Evolutionary conservation across 768 basidiomycete species (phyloP), one percentile per base, ranked within the genome.

Genomic region (Kockovaella imperatae): DNA sequence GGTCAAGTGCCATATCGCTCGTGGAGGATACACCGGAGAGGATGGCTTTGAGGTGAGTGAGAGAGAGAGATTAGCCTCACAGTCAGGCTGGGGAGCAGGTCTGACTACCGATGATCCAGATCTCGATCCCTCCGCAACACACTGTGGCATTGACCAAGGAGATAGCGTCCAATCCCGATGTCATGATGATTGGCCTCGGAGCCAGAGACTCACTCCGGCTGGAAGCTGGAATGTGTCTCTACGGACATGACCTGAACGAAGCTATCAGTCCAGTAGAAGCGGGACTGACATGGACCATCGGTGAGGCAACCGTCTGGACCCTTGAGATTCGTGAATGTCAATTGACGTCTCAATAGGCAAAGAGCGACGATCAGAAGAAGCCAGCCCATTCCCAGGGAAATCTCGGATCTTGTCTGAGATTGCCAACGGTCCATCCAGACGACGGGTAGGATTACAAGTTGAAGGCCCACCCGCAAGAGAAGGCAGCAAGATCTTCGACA

Each of bases 21-120:
- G 95, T 14, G 87, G 89, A 24, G 95, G 95, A 4, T 99, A 99
- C 73, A 97, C 95, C 0, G 95, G 95, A 10, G 95, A 99, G 73
- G 95, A 99, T 70, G 95, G 95, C 0, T 97, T 99, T 57, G 95
- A 99, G 77, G 89, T 82, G 21, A 49, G 74, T 50, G 23, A 21
- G 25, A 38, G 41, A 32, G 11, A 34, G 25, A 31, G 18, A 10
- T 23, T 23, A 6, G 5, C 44, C 24, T 23, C 44, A 28, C 21
- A 26, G 14, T 38, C 23, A 3, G 36, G 28, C 8, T 3, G 32
- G 10, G 17, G 24, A 25, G n/a, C n/a, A n/a, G n/a, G 21, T 15
- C 20, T n/a, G 44, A 46, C 11, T 18, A 8, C 15, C 32, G 17
- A 13, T 35, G 13, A n/a, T n/a, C 11, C 44, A 70, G 88, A 88